phyloP scores from a whole-genome alignment of 768 basidiomycete species.

The Tylopilus rubrobrunneus region DNA sequence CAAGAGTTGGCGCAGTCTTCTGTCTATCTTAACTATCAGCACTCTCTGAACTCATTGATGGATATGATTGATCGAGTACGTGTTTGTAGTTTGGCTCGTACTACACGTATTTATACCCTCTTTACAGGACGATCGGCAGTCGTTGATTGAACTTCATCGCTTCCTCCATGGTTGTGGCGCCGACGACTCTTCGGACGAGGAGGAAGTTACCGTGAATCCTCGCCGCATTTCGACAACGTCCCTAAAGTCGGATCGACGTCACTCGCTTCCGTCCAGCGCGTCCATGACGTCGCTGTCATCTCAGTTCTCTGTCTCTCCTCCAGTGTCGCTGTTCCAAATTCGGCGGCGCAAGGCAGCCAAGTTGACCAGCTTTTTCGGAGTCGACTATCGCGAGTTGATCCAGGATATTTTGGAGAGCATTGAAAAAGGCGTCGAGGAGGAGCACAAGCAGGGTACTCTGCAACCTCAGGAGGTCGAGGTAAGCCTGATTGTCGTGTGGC shows the following conservation, averaged over 20 bases:
- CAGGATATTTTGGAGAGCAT: constrained; percentile 77
- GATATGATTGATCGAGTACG: constrained; percentile 78
- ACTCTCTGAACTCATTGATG: constrained; percentile 74
- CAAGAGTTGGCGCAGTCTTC: constrained; percentile 35
- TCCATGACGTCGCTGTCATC: constrained; percentile 60
- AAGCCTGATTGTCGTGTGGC: constrained; percentile 19
- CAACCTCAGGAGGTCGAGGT: constrained; percentile 72
- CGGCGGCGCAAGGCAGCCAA: constrained; percentile 77
- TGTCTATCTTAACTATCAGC: constrained; percentile 74
- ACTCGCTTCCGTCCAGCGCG: constrained; percentile 62
- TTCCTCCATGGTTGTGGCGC: constrained; percentile 44
- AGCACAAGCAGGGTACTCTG: constrained; percentile 59
- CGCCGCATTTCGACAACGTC: constrained; percentile 36
- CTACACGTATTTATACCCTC: constrained; percentile 1
- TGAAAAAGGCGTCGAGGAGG: constrained; percentile 70
- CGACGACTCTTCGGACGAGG: constrained; percentile 21
- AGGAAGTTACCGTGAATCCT: constrained; percentile 11
- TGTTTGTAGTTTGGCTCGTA: constrained; percentile 8
- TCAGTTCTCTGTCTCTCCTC: constrained; percentile 41
- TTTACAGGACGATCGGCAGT: constrained; percentile 67
- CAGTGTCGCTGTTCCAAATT: constrained; percentile 52
- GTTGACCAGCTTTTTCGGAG: constrained; percentile 84
- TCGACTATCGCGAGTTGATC: constrained; percentile 76
- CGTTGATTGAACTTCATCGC: constrained; percentile 70
- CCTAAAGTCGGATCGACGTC: constrained; percentile 57